Conservation (phyloP, 345 rosid species). For the Garcia nutans region DNA sequence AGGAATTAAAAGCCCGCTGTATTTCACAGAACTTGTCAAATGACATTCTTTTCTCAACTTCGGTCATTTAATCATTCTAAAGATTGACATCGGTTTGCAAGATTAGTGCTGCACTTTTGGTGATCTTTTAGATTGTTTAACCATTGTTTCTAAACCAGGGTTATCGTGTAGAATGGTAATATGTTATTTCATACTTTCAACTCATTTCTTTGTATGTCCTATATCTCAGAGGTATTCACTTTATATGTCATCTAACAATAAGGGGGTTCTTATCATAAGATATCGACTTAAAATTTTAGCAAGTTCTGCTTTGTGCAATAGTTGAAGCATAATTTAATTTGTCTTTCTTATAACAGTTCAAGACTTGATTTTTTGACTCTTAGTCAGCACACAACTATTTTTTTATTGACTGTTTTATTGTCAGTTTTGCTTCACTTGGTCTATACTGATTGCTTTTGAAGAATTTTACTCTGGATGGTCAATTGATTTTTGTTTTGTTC, state of each 20-base stretch:
- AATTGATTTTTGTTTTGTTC: neutral
- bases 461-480: neutral
- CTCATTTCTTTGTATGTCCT: neutral
- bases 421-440: neutral
- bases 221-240: neutral
- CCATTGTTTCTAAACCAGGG: neutral
- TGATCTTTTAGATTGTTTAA: neutral
- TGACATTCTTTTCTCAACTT: neutral
- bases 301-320: neutral
- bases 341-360: neutral
- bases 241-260: neutral
- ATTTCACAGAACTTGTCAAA: neutral
- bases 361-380: neutral
- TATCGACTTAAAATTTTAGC: neutral
- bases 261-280: neutral
- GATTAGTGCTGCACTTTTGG: neutral
- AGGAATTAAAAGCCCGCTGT: neutral
- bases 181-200: neutral
- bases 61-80: neutral
- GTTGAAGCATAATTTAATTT: neutral
- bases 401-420: neutral
- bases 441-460: neutral
- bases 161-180: neutral
- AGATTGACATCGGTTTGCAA: too few relatives aligned
- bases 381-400: neutral